Evolutionary conservation across 2,329 filamentous ascomycete species (phyloP).

Genomic region (Pseudocercospora cruenta): DNA sequence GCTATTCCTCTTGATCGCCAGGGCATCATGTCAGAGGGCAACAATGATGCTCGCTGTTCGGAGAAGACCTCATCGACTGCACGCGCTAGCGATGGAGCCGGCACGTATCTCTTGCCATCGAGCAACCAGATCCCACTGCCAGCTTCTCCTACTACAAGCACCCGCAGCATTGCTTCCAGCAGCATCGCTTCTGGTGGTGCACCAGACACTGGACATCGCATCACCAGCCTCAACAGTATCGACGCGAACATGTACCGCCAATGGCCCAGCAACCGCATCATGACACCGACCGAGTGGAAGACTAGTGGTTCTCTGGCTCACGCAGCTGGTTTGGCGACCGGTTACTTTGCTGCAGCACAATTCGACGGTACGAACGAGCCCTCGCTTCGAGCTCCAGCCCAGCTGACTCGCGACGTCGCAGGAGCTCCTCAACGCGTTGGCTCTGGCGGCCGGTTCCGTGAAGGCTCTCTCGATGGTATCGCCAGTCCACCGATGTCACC

Average conservation of each 20-base stretch:
- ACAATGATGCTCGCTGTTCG: conserved; percentile 3
- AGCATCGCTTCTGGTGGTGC: conserved; percentile 24
- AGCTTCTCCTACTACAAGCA: conserved; percentile 22
- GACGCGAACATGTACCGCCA: conserved; percentile 33
- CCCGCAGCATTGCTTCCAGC: conserved; percentile 24
- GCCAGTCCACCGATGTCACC: conserved; percentile 29
- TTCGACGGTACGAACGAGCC: conserved; percentile 37
- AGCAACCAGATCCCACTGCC: conserved; percentile 12
- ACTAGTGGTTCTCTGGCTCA: conserved; percentile 36
- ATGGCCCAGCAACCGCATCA: conserved; percentile 33
- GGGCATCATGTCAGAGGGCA: conserved; percentile 20
- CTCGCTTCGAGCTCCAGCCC: conserved; percentile 13
- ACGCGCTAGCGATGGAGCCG: conserved; percentile 10
- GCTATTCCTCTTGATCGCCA: conserved; percentile 27
- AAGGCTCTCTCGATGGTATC: conserved; percentile 33
- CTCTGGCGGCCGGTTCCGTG: conserved; percentile 31
- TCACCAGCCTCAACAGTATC: conserved; percentile 35
- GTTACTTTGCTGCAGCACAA: conserved; percentile 39
- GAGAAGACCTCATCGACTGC: conserved; percentile 7
- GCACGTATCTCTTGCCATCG: conserved; percentile 2
- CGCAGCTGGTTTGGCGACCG: conserved; percentile 37
- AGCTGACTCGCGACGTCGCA: conserved; percentile 20
- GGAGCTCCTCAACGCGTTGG: conserved; percentile 22
- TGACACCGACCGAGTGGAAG: conserved; percentile 41
- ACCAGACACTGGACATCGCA: conserved; percentile 25